Evolutionary conservation across 257 asterid genomes (phyloP).

Genomic region (Salvia rosmarinus): DNA sequence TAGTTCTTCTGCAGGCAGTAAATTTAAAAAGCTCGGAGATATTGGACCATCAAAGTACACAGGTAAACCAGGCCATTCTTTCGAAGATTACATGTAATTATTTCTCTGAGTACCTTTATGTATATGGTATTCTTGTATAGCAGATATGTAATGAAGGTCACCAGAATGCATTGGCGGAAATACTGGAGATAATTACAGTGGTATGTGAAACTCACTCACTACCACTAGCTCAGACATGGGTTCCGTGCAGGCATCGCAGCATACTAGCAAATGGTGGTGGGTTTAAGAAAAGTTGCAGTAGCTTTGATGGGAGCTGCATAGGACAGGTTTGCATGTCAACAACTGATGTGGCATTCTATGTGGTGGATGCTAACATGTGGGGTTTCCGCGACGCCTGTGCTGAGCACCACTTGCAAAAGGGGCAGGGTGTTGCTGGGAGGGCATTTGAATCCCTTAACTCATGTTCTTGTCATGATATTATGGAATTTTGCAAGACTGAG

Average conservation of each 20-base stretch:
- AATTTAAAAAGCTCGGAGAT: conserved; percentile 90
- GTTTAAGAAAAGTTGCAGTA: conserved; percentile 80
- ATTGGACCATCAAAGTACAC: conserved; percentile 72
- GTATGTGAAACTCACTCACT: conserved; percentile 83
- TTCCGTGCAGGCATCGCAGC: conserved; percentile 85
- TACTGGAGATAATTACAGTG: conserved; percentile 77
- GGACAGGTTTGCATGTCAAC: conserved; percentile 92
- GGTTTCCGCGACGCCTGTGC: conserved; percentile 91
- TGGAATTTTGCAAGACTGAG: conserved; percentile 74
- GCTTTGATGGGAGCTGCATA: conserved; percentile 96
- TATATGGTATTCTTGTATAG: conserved; percentile 32
- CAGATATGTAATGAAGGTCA: conserved; percentile 94
- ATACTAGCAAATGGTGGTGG: conserved; percentile 86
- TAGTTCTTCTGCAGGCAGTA: conserved; percentile 77
- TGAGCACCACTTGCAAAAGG: conserved; percentile 87
- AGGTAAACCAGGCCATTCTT: conserved; percentile 47
- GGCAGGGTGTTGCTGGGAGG: conserved; percentile 92
- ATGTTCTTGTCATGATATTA: conserved; percentile 72
- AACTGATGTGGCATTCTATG: conserved; percentile 75
- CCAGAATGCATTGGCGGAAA: conserved; percentile 79
- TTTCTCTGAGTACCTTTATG: conserved; percentile 31
- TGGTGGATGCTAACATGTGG: conserved; percentile 87
- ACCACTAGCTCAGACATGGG: conserved; percentile 97
- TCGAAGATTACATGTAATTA: conserved; percentile 16
- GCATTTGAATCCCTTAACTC: conserved; percentile 67